A percentile compares a stretch with the other conserved stretches of the same genome.
phyloP scores from a whole-genome alignment of 345 rosid genomes.

The Lepidium sativum region DNA sequence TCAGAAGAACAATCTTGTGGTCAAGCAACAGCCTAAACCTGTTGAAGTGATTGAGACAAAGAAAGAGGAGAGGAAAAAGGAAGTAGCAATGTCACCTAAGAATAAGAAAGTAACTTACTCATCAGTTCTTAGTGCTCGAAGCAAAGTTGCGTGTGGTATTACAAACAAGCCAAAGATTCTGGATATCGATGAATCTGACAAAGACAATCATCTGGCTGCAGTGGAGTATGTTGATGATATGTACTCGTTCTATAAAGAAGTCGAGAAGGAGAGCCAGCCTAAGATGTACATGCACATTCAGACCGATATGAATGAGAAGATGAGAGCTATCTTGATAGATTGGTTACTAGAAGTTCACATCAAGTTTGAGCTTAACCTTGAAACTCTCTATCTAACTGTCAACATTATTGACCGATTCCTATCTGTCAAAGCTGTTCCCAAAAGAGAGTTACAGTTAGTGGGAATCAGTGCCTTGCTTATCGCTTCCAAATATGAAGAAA shows the following conservation, averaged over 20 bases:
- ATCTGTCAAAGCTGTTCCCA: conserved; percentile 49
- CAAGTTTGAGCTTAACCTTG: conserved; percentile 77
- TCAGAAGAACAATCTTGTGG: conserved; percentile 13
- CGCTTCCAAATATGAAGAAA: conserved; percentile 91
- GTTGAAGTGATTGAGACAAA: background rate
- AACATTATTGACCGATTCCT: conserved; percentile 79
- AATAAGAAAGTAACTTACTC: conserved; percentile 52
- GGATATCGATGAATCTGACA: conserved; percentile 67
- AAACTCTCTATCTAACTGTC: conserved; percentile 82
- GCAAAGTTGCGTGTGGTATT: conserved; percentile 78
- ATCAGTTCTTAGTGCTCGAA: conserved; percentile 75
- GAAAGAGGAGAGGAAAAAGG: background rate
- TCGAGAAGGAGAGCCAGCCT: conserved; percentile 54
- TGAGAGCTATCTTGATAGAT: conserved; percentile 79
- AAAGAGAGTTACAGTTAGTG: conserved; percentile 70
- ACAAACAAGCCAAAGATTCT: conserved; percentile 34
- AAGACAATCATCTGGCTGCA: conserved; percentile 53
- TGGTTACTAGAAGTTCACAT: conserved; percentile 86
- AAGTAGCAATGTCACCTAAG: conserved; percentile 10
- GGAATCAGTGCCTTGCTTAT: conserved; percentile 84
- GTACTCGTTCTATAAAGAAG: conserved; percentile 63
- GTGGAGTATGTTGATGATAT: conserved; percentile 90
- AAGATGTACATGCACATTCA: conserved; percentile 61
- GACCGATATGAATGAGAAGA: conserved; percentile 65
- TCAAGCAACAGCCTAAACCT: conserved; percentile 17